Conservation (phyloP, 2,329 filamentous ascomycete genomes). For the Cercospora beticola region DNA sequence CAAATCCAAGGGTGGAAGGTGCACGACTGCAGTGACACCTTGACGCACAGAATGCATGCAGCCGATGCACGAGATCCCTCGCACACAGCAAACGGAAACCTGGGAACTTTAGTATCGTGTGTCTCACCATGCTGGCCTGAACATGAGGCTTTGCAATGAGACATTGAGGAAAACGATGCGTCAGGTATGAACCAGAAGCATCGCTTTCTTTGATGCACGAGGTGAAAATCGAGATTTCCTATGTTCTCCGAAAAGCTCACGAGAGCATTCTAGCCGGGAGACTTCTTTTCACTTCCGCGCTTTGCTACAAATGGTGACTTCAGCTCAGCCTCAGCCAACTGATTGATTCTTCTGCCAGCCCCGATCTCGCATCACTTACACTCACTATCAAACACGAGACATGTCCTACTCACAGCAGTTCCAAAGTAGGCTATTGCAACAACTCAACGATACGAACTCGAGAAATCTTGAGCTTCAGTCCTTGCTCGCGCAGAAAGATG, state of each 20-base stretch:
- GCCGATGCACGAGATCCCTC: neutral
- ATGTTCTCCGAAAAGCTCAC: neutral
- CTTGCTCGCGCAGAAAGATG: conserved; percentile 25
- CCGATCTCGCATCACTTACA: neutral
- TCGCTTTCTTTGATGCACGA: neutral
- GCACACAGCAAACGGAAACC: neutral
- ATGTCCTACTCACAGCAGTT: conserved; percentile 26
- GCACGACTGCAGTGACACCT: neutral
- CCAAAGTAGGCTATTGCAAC: conserved; percentile 18
- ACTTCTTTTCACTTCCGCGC: neutral
- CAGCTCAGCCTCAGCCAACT: neutral
- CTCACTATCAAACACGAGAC: neutral
- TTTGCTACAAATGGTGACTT: neutral
- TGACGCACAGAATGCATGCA: neutral
- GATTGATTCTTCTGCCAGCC: neutral
- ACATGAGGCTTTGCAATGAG: neutral
- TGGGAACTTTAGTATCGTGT: too few relatives aligned
- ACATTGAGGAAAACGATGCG: neutral
- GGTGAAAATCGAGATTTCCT: neutral
- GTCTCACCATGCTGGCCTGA: neutral
- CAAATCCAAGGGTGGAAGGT: neutral
- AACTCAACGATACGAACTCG: conserved; percentile 20
- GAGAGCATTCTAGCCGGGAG: neutral
- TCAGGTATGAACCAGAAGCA: neutral
- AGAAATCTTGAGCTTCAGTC: conserved; percentile 25